A percentile compares a stretch with the other conserved stretches of the same genome.
Evolutionary conservation across 805 yeast species (phyloP).

Genomic region (Yarrowia sp.): DNA sequence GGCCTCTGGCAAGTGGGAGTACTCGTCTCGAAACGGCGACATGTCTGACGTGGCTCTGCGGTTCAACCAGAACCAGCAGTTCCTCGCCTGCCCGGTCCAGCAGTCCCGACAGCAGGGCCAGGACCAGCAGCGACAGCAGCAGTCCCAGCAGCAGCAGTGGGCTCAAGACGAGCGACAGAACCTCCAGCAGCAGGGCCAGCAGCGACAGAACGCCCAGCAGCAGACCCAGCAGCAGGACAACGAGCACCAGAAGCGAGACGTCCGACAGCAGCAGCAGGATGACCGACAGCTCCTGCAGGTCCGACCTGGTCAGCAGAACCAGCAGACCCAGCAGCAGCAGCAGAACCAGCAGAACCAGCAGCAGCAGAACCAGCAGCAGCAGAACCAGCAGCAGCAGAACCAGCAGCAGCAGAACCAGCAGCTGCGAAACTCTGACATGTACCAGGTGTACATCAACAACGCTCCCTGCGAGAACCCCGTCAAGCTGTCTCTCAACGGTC

Average conservation of each 20-base stretch:
- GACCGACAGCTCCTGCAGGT: too few relatives aligned
- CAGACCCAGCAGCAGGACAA: background rate
- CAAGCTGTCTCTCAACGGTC: constrained; percentile 5
- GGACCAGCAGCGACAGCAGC: background rate
- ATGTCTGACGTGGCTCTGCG: constrained; percentile 8
- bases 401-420: background rate
- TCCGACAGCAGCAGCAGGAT: too few relatives aligned
- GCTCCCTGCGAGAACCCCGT: constrained; percentile 14
- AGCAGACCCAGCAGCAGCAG: background rate
- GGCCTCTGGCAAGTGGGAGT: constrained; percentile 9
- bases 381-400: constrained; percentile 18
- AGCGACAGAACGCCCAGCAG: constrained; percentile 27
- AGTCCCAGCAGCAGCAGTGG: constrained; percentile 2
- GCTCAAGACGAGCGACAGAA: constrained; percentile 28
- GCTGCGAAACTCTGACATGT: background rate
- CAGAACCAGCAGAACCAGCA: too few relatives aligned
- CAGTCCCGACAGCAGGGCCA: constrained; percentile 18
- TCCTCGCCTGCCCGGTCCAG: constrained; percentile 21
- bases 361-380: constrained; percentile 29
- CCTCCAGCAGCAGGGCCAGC: constrained; percentile 26
- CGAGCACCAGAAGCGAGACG: too few relatives aligned
- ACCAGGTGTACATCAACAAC: constrained; percentile 5
- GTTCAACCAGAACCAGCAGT: constrained; percentile 13
- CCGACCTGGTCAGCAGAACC: background rate
- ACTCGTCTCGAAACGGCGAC: background rate